phyloP scores from a whole-genome alignment of 768 basidiomycete genomes.

The Cystobasidium tubakii region DNA sequence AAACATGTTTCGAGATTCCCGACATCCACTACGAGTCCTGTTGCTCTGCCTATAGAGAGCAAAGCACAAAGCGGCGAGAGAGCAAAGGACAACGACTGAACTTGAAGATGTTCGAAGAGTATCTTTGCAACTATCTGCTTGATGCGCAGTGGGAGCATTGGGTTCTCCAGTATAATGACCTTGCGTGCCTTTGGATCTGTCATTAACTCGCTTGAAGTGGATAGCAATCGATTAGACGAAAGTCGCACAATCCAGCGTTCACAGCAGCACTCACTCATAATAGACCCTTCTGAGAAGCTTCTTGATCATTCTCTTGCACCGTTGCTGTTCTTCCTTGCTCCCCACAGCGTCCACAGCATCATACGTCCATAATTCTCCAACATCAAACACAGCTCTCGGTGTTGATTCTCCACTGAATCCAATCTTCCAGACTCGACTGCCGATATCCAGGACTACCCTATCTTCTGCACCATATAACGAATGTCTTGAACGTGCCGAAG shows the following conservation, averaged over 20 bases:
- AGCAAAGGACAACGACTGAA: constrained; percentile 89
- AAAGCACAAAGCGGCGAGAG: constrained; percentile 79
- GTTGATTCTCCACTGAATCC: constrained; percentile 94
- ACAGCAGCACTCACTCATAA: constrained; percentile 12
- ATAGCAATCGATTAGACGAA: neutral
- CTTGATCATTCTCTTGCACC: constrained; percentile 36
- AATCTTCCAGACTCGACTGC: constrained; percentile 89
- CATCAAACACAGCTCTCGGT: constrained; percentile 78
- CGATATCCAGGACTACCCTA: constrained; percentile 87
- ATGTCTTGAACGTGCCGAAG: constrained; percentile 58
- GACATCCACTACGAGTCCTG: constrained; percentile 86
- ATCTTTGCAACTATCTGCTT: constrained; percentile 81
- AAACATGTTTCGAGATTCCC: constrained; percentile 85
- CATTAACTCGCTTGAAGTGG: constrained; percentile 55
- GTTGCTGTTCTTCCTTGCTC: constrained; percentile 35
- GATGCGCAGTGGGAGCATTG: constrained; percentile 73
- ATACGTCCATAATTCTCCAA: constrained; percentile 43
- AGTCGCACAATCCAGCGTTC: neutral
- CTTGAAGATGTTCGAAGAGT: constrained; percentile 83
- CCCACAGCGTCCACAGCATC: constrained; percentile 43
- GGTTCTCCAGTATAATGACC: constrained; percentile 85
- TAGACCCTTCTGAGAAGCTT: constrained; percentile 1
- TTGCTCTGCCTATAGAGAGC: constrained; percentile 77
- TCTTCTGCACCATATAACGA: constrained; percentile 96
- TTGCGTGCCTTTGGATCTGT: constrained; percentile 93